Percentiles rank a stretch among this genome's conserved stretches.
phyloP scores from a whole-genome alignment of 2,329 filamentous ascomycete species.

The Coniochaeta pulveracea region DNA sequence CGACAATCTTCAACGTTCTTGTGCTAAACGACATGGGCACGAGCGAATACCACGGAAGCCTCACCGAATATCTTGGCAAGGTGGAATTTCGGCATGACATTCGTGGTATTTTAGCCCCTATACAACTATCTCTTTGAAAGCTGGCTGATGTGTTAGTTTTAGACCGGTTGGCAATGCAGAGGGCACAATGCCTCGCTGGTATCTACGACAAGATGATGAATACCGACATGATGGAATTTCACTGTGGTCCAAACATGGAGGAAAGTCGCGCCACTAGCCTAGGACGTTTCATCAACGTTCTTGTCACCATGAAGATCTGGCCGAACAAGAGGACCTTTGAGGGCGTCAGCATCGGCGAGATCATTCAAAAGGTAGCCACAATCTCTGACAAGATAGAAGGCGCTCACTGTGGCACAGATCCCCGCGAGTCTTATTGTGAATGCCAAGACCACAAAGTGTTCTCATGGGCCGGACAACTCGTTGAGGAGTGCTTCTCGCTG shows the following conservation, averaged over 20 bases:
- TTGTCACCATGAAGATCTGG: not conserved
- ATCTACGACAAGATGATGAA: not conserved
- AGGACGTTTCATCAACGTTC: not conserved
- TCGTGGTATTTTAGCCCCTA: not conserved
- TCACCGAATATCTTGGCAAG: not conserved
- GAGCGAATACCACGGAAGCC: not conserved
- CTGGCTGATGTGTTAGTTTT: not conserved
- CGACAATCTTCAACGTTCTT: not conserved
- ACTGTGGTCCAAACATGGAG: not conserved
- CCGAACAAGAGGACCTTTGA: no score
- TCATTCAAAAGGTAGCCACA: not conserved
- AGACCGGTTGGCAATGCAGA: not conserved
- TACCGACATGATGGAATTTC: not conserved
- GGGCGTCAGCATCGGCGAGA: no score
- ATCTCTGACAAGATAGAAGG: not conserved
- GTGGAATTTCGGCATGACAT: not conserved
- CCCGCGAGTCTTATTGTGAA: not conserved
- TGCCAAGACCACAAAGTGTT: not conserved
- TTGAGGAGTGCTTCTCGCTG: not conserved
- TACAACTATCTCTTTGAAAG: not conserved
- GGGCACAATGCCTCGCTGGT: not conserved
- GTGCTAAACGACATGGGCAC: not conserved
- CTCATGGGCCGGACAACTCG: not conserved
- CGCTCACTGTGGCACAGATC: not conserved
- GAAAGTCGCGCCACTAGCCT: not conserved